Conservation (phyloP, 352 stramenopile species). For the Globisporangium cystogenes region DNA sequence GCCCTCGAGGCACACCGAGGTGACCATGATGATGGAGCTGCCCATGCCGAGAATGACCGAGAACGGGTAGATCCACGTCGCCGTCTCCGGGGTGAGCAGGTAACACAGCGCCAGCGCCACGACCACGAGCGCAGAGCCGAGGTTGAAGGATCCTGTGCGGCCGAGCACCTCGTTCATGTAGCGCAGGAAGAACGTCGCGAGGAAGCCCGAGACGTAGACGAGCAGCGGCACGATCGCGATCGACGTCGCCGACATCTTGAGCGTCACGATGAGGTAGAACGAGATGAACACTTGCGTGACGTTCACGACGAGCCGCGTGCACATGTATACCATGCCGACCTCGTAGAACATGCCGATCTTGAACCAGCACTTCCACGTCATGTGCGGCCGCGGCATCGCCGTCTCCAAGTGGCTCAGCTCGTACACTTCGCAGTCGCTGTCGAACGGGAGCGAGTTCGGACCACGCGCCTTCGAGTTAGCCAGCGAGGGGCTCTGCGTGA, state of each 20-base stretch:
- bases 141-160: conserved; percentile 57
- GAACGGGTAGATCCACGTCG: conserved; percentile 67
- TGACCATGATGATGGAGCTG: conserved; percentile 88
- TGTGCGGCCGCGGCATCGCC: conserved; percentile 21
- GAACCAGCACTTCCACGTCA: conserved; percentile 80
- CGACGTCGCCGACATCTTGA: conserved; percentile 78
- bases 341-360: conserved; percentile 80
- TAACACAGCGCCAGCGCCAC: conserved; percentile 48
- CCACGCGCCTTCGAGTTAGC: conserved; percentile 39
- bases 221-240: conserved; percentile 83
- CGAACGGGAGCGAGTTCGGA: conserved; percentile 39
- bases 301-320: conserved; percentile 80
- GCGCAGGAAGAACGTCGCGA: conserved; percentile 70
- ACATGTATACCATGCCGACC: conserved; percentile 86
- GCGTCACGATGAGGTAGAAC: conserved; percentile 82
- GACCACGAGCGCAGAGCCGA: conserved; percentile 51
- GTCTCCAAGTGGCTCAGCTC: conserved; percentile 6
- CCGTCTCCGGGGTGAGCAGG: conserved; percentile 47
- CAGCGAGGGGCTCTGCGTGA: conserved; percentile 49
- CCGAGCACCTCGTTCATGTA: conserved; percentile 73
- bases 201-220: conserved; percentile 79
- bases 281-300: conserved; percentile 86
- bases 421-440: conserved; percentile 40
- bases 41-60: conserved; percentile 74
- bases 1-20: conserved; percentile 75